Base-by-base conservation (phyloP, 139 green algal genomes). In the Penium margaritaceum region DNA sequence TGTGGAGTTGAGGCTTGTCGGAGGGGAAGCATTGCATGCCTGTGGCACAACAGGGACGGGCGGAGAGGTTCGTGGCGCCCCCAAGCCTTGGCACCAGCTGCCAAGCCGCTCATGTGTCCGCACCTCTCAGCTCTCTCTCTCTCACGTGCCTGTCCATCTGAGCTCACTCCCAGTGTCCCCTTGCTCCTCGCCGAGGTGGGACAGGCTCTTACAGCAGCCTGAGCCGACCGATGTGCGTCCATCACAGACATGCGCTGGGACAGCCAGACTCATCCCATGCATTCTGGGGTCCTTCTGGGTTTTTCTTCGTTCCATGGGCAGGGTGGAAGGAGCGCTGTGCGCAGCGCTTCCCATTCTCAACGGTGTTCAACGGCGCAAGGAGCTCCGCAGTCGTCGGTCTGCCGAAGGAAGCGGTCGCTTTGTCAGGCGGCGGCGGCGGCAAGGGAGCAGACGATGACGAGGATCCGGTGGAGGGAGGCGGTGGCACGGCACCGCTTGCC, bases 281-380 rank as follows among this genome's bases (percentile, higher is more conserved):
- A 61, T 12, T 30, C 27, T 9, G 9, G 60, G 5, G 34, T 46
- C 7, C 14, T n/a, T n/a, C n/a, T n/a, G n/a, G n/a, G n/a, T n/a
- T n/a, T n/a, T n/a, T n/a, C n/a, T n/a, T n/a, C n/a, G n/a, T n/a
- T n/a, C n/a, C n/a, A n/a, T n/a, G n/a, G n/a, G 41, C 70, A 72
- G 61, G 70, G 37, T 79, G 72, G 72, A 73, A 33, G n/a, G 37
- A 77, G 47, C 27, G 72, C 3, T 79, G 72, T 60, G 21, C 44
- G 9, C 19, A 24, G 33, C 17, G 12, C 27, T 79, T 77, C 63
- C 72, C 72, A 7, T 72, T 70, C 34, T 77, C 72, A 5, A 32
- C 30, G 36, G 72, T 33, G 5, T 79, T 79, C 36, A 39, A 54
- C n/a, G 68, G 66, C n/a, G 21, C 38, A 9, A 61, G 12, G 62